These are phyloP conservation scores for Fistulifera solaris DNA, from an alignment of 108 stramenopile species.

Conservation along the genomic window DNA sequence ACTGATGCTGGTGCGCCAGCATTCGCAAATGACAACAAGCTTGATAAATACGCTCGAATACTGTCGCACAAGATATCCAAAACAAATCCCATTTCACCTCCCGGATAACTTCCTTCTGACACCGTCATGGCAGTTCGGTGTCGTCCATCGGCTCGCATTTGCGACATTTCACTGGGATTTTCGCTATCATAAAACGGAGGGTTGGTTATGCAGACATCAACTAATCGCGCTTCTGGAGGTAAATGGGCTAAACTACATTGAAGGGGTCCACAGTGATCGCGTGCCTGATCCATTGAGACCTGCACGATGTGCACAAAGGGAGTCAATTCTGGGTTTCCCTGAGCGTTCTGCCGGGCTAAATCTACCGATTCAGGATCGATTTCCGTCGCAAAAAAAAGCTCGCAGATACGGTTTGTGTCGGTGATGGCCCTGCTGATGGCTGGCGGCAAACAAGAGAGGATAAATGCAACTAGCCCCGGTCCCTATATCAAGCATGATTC, in stretches of 20 bases:
- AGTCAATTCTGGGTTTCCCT: constrained; percentile 50
- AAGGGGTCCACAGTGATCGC: constrained; percentile 14
- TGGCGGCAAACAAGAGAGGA: constrained; percentile 51
- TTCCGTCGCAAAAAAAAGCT: constrained; percentile 60
- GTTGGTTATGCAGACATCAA: constrained; percentile 90
- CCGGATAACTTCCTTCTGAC: constrained; percentile 54
- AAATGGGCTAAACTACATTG: constrained; percentile 2
- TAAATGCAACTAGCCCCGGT: constrained; percentile 86
- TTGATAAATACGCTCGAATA: constrained; percentile 10
- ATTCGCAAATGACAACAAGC: neutral
- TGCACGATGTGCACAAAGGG: constrained; percentile 34
- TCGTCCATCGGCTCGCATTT: constrained; percentile 54
- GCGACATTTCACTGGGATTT: constrained; percentile 28
- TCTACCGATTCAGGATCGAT: constrained; percentile 71
- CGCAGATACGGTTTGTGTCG: constrained; percentile 27
- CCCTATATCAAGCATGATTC: constrained; percentile 73
- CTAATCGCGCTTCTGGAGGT: neutral
- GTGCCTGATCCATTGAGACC: constrained; percentile 11
- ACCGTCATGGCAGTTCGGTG: constrained; percentile 53
- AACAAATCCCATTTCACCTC: constrained; percentile 44
- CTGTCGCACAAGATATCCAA: constrained; percentile 37
- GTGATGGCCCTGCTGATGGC: neutral
- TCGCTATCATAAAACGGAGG: constrained; percentile 84
- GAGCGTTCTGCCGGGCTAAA: constrained; percentile 60
- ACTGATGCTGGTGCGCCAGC: constrained; percentile 12